Percentiles rank a stretch among this genome's conserved stretches.
Conservation (phyloP, 805 yeast genomes). For the Metschnikowia vanudenii region DNA sequence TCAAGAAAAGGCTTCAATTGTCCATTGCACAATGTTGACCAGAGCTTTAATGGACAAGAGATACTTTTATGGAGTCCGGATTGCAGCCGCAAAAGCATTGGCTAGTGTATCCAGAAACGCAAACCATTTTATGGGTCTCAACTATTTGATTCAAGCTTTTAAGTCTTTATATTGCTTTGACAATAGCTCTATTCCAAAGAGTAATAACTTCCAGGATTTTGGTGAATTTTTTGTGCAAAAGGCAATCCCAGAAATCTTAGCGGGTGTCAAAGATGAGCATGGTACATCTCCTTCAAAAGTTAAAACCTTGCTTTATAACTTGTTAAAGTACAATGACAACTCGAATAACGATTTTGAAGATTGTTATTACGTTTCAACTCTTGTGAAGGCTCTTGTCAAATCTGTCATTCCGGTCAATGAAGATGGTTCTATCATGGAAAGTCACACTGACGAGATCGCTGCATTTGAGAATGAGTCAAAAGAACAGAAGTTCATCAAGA, state of each 20-base stretch:
- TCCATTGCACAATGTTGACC: slow-evolving; percentile 73
- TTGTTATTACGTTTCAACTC: slow-evolving; percentile 56
- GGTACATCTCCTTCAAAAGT: slow-evolving; percentile 61
- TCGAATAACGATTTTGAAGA: slow-evolving; percentile 75
- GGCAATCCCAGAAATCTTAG: slow-evolving; percentile 61
- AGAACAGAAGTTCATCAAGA: slow-evolving; percentile 22
- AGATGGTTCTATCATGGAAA: slow-evolving; percentile 9
- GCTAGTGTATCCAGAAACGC: slow-evolving; percentile 63
- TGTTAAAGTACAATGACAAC: slow-evolving; percentile 83
- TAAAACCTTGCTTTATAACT: slow-evolving; percentile 60
- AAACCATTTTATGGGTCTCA: slow-evolving; percentile 67
- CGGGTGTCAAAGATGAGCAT: slow-evolving; percentile 57
- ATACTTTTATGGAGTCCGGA: slow-evolving; percentile 85
- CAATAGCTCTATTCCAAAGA: slow-evolving; percentile 58
- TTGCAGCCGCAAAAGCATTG: slow-evolving; percentile 81
- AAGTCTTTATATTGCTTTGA: slow-evolving; percentile 72
- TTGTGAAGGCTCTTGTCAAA: slow-evolving; percentile 54
- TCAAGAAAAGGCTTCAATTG: slow-evolving; percentile 51
- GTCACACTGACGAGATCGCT: background rate
- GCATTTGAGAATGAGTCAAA: slow-evolving; percentile 13
- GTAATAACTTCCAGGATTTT: slow-evolving; percentile 78
- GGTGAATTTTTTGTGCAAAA: slow-evolving; percentile 67
- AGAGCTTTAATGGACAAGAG: slow-evolving; percentile 81
- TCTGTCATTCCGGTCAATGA: slow-evolving; percentile 23
- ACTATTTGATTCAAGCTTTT: slow-evolving; percentile 68